Evolutionary conservation across 1,284 basidiomycete genomes (phyloP).

Genomic region (Cryptococcus amylolentus): DNA sequence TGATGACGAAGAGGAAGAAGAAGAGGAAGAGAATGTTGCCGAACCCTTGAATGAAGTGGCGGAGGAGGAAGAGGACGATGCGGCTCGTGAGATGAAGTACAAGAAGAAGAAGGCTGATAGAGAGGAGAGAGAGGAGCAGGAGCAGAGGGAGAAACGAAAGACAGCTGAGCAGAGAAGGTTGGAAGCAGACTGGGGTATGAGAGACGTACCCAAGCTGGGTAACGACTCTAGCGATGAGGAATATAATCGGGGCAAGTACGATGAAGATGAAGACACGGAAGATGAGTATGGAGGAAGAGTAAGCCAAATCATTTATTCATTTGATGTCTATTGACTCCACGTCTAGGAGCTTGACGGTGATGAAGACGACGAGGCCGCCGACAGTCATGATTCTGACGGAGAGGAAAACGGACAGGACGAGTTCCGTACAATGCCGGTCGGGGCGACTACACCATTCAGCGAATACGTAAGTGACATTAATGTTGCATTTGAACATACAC

Average conservation of each 20-base stretch:
- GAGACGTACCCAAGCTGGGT: neutral
- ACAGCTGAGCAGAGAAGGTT: constrained; percentile 12
- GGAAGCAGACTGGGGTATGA: constrained; percentile 31
- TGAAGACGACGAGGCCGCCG: constrained; percentile 7
- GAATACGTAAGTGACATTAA: too few species aligned
- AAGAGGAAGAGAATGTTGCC: constrained; percentile 29
- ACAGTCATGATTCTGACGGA: constrained; percentile 19
- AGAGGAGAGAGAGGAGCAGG: neutral
- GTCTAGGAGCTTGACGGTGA: neutral
- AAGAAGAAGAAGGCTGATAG: constrained; percentile 5
- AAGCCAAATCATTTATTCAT: neutral
- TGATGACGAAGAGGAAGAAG: constrained; percentile 29
- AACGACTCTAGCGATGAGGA: too few species aligned
- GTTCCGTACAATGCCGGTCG: too few species aligned
- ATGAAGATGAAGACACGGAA: neutral
- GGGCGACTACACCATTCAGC: too few species aligned
- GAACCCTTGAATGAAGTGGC: constrained; percentile 40
- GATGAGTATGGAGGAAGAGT: neutral
- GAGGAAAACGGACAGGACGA: constrained; percentile 10
- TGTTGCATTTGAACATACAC: too few species aligned
- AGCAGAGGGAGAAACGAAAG: constrained; percentile 1
- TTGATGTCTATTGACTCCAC: neutral
- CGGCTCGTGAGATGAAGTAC: constrained; percentile 29
- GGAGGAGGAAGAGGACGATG: constrained; percentile 34
- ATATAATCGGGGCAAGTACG: neutral